Base-by-base conservation (phyloP, 495 filamentous ascomycete species). In the Aspergillus nidulans region DNA sequence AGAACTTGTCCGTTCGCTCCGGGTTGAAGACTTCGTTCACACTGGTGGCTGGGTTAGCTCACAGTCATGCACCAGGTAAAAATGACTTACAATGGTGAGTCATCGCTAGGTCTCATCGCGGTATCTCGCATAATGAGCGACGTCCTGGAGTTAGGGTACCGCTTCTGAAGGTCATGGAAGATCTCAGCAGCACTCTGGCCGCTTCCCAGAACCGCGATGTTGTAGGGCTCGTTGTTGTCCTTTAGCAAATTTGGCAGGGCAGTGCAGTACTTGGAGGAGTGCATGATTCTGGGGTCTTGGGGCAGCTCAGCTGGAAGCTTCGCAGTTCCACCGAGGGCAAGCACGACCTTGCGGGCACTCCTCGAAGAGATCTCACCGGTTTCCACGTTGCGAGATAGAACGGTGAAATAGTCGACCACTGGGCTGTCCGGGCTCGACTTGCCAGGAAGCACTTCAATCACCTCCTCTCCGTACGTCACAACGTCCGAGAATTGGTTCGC, bases 11-110 rank as follows among this genome's bases (percentile, higher is more conserved):
- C 6, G 95, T 84, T 23, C 84, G 85, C 38, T 85, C 81, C 3
- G 92, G 92, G 68, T 97, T 88, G 77, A 98, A 98, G 59, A 97
- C 86, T 60, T 92, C 91, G 69, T 98, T 98, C 52, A 98, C 91
- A 61, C 91, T 96, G 60, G 36, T 43, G 30, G 25, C 47, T n/a
- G 20, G 16, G 30, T 53, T 47, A 58, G 39, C n/a, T 12, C 23
- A 12, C 13, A 2, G 19, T 4, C 13, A 25, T 15, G 26, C 43
- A 46, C n/a, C 8, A 15, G 15, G 21, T n/a, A 10, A 52, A n/a
- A 43, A n/a, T 3, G 6, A 80, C 86, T 71, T 75, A 95, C 89
- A 97, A 97, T 18, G 92, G 92, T 45, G 89, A 94, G 63, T 98
- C 92, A 59, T 98, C 92, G 67, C 90, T 95, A 4, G 92, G 92